These are phyloP conservation scores for Gossypium australe DNA, from an alignment of 345 rosid genomes.

Conservation along the genomic window DNA sequence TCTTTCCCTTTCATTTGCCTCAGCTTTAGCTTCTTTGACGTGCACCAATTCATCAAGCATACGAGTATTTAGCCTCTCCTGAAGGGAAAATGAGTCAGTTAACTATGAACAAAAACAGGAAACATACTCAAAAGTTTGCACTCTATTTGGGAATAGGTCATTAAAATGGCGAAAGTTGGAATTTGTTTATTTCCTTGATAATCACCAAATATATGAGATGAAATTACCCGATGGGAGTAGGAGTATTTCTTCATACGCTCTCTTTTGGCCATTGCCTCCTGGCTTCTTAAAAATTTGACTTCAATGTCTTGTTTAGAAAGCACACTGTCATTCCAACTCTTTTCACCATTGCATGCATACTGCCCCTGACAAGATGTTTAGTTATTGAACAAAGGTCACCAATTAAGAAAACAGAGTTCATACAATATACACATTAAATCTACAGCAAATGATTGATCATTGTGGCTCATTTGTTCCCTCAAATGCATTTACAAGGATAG, in stretches of 20 bases:
- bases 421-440: neutral
- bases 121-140: neutral
- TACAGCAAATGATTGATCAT: neutral
- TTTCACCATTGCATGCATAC: constrained; percentile 35
- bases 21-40: constrained; percentile 38
- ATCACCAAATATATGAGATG: neutral
- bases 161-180: neutral
- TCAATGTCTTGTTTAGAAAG: constrained; percentile 58
- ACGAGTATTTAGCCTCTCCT: constrained; percentile 57
- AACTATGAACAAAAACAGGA: neutral
- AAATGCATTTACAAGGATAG: constrained; percentile 5
- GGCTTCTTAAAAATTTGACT: constrained; percentile 50
- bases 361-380: constrained; percentile 9
- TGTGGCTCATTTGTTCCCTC: neutral
- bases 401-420: neutral
- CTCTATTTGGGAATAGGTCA: neutral
- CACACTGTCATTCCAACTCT: constrained; percentile 54
- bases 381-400: neutral
- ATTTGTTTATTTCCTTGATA: neutral
- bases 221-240: constrained; percentile 58
- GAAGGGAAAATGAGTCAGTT: constrained; percentile 10
- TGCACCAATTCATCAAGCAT: constrained; percentile 36
- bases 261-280: constrained; percentile 52
- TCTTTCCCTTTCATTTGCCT: constrained; percentile 20
- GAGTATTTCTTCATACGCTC: constrained; percentile 80